phyloP scores from a whole-genome alignment of 805 yeast genomes.

The Huiozyma naganishii region DNA sequence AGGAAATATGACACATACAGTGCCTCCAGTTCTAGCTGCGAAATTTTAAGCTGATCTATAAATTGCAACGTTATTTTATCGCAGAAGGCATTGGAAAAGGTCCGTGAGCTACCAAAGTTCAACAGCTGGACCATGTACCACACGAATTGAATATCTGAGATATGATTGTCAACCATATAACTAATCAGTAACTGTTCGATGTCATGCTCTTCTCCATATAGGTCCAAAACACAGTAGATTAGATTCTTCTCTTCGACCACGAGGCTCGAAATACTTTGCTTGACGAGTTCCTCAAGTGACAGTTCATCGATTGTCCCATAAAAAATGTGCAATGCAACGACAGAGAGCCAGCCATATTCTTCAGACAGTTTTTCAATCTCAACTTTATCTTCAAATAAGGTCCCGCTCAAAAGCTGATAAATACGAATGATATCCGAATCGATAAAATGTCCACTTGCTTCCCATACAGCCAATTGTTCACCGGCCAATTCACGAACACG shows the following conservation, averaged over 20 bases:
- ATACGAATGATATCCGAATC: slow-evolving; percentile 48
- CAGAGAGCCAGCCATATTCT: slow-evolving; percentile 55
- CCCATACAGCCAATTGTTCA: slow-evolving; percentile 61
- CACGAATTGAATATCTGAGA: slow-evolving; percentile 31
- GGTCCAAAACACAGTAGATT: slow-evolving; percentile 8
- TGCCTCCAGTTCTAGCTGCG: slow-evolving; percentile 47
- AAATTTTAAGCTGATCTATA: slow-evolving; percentile 40
- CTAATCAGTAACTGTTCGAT: slow-evolving; percentile 8
- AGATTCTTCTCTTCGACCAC: slow-evolving; percentile 4
- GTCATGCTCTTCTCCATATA: slow-evolving; percentile 11
- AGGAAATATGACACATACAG: slow-evolving; percentile 54
- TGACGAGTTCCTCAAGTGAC: slow-evolving; percentile 25
- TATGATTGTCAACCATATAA: slow-evolving; percentile 1
- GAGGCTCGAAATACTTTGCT: slow-evolving; percentile 7
- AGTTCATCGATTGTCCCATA: slow-evolving; percentile 43
- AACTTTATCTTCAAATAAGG: slow-evolving; percentile 23
- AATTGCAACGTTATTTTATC: slow-evolving; percentile 34
- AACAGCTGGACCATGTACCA: slow-evolving; percentile 46
- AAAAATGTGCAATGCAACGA: slow-evolving; percentile 47
- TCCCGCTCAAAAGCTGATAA: slow-evolving; percentile 54
- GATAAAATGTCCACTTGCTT: slow-evolving; percentile 29
- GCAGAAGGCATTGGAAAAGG: slow-evolving; percentile 20
- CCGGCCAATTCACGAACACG: slow-evolving; percentile 45
- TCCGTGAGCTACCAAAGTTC: slow-evolving; percentile 22
- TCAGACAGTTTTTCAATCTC: slow-evolving; percentile 28